Conservation (phyloP, 2,329 filamentous ascomycete genomes). For the Paramyrothecium roridum region DNA sequence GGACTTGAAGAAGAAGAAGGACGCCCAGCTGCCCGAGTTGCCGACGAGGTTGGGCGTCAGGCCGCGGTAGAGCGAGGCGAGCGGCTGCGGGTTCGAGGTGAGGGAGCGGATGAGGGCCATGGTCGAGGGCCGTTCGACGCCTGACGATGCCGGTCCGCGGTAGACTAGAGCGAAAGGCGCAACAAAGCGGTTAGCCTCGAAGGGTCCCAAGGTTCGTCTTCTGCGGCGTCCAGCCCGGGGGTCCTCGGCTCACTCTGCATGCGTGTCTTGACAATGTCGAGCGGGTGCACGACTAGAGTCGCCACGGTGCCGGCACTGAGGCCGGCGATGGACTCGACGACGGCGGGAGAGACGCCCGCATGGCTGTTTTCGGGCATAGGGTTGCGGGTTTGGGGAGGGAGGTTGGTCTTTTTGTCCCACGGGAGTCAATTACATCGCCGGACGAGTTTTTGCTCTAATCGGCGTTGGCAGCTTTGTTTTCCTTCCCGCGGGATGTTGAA, state of each 20-base stretch:
- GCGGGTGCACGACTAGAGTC: slow-evolving; percentile 83
- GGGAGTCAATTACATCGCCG: slow-evolving; percentile 20
- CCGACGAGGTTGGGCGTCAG: slow-evolving; percentile 87
- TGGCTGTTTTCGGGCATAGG: slow-evolving; percentile 46
- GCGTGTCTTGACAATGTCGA: slow-evolving; percentile 95
- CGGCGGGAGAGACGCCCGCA: slow-evolving; percentile 68
- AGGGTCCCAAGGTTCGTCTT: neutral
- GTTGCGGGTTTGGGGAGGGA: slow-evolving; percentile 9
- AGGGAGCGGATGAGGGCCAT: slow-evolving; percentile 50
- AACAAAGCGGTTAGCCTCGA: neutral
- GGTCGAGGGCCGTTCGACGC: slow-evolving; percentile 39
- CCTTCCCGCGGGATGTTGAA: neutral
- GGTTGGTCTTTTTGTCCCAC: slow-evolving; percentile 1
- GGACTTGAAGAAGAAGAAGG: slow-evolving; percentile 82
- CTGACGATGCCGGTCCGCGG: slow-evolving; percentile 36
- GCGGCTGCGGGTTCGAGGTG: slow-evolving; percentile 47
- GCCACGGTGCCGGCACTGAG: slow-evolving; percentile 84
- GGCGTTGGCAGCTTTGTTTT: too few relatives aligned
- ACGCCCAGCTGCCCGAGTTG: slow-evolving; percentile 84
- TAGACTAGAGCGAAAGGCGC: slow-evolving; percentile 37
- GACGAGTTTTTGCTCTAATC: neutral
- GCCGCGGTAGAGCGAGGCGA: slow-evolving; percentile 80
- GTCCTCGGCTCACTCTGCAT: slow-evolving; percentile 66
- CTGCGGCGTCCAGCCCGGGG: too few relatives aligned
- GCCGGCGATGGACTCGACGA: slow-evolving; percentile 85